These are phyloP conservation scores for Ascochyta viciae-villosae DNA, from an alignment of 2,329 filamentous ascomycete species.

Conservation along the genomic window DNA sequence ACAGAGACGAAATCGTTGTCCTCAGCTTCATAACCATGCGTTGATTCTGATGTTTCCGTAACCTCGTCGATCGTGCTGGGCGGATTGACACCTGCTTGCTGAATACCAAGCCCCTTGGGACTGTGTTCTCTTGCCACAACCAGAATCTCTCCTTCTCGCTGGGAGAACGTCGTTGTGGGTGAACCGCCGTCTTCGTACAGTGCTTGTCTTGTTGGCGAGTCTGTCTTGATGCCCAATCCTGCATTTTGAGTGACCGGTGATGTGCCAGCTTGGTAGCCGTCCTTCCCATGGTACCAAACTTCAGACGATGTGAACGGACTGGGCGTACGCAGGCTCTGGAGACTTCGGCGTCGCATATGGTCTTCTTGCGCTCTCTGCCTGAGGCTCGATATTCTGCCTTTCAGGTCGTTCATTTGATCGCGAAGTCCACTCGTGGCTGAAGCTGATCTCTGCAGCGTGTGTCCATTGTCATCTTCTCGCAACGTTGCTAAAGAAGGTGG, in stretches of 20 bases:
- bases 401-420: conserved; percentile 84
- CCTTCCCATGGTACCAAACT: conserved; percentile 59
- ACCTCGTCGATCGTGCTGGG: conserved; percentile 38
- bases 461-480: conserved; percentile 48
- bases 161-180: conserved; percentile 25
- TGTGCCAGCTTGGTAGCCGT: conserved; percentile 33
- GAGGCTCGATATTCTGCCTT: conserved; percentile 81
- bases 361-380: conserved; percentile 82
- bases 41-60: conserved; percentile 12
- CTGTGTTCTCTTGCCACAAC: conserved; percentile 9
- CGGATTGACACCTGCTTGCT: conserved; percentile 32
- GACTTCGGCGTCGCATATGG: conserved; percentile 76
- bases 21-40: conserved; percentile 41
- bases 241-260: conserved; percentile 36
- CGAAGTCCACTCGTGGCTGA: conserved; percentile 78
- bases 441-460: conserved; percentile 65
- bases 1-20: conserved; percentile 52
- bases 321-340: conserved; percentile 76
- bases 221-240: conserved; percentile 40
- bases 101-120: conserved; percentile 20
- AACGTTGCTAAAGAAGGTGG: conserved; percentile 51
- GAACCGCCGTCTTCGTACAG: conserved; percentile 28
- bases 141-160: conserved; percentile 27
- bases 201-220: conserved; percentile 31
- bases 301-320: conserved; percentile 82